A percentile compares a stretch with the other conserved stretches of the same genome.
These are phyloP conservation scores for Fusarium anguioides DNA, from an alignment of 2,329 filamentous ascomycete genomes.

Conservation along the genomic window DNA sequence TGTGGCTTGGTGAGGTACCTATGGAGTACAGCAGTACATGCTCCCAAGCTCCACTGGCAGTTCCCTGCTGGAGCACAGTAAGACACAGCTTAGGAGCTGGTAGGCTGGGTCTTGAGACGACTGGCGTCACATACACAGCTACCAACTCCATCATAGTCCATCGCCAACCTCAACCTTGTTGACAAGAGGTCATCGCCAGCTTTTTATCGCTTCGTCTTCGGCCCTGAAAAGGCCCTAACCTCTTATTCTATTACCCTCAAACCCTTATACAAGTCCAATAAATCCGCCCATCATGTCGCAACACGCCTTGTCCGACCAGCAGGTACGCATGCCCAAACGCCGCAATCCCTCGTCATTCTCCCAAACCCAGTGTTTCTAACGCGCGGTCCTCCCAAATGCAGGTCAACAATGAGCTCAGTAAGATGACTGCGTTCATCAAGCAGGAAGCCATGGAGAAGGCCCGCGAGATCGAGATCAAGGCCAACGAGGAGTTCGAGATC, in stretches of 20 bases:
- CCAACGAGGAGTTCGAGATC: constrained; percentile 98
- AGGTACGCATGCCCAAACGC: constrained; percentile 67
- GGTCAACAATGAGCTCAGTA: constrained; percentile 98
- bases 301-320: constrained; percentile 97
- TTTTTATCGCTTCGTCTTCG: constrained; percentile 20
- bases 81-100: constrained; percentile 24
- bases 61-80: constrained; percentile 30
- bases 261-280: constrained; percentile 25
- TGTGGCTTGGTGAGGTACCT: constrained; percentile 44
- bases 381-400: constrained; percentile 51
- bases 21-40: too few relatives aligned
- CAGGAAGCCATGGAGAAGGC: constrained; percentile 98
- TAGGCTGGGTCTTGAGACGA: constrained; percentile 19
- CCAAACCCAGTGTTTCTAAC: constrained; percentile 28
- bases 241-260: constrained; percentile 4
- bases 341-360: constrained; percentile 32
- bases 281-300: constrained; percentile 79
- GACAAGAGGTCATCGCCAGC: constrained; percentile 40
- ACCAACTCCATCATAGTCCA: constrained; percentile 38
- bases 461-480: constrained; percentile 96
- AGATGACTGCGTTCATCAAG: constrained; percentile 99
- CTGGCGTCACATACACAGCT: constrained; percentile 47
- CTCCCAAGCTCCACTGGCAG: constrained; percentile 16
- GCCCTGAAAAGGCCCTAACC: constrained; percentile 3
- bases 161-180: constrained; percentile 26